phyloP scores from a whole-genome alignment of 2,329 filamentous ascomycete genomes.

The Dissoconium aciculare region DNA sequence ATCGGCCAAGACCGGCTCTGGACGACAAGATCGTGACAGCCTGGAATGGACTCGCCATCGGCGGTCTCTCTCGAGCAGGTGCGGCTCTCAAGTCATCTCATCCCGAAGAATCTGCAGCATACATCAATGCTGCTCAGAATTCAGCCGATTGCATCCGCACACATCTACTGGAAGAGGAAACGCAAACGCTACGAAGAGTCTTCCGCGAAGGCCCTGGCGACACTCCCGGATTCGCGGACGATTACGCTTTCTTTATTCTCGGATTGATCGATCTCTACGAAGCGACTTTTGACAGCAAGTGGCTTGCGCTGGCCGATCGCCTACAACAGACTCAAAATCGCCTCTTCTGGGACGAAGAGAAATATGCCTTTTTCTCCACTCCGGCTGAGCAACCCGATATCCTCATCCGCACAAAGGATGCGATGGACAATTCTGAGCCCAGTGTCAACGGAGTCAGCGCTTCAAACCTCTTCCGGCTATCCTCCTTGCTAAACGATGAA shows the following conservation, averaged over 20 bases:
- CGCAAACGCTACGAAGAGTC: slow-evolving; percentile 54
- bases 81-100: slow-evolving; percentile 49
- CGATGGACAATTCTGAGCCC: slow-evolving; percentile 83
- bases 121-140: slow-evolving; percentile 49
- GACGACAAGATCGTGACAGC: slow-evolving; percentile 80
- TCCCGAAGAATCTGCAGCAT: slow-evolving; percentile 31
- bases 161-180: slow-evolving; percentile 53
- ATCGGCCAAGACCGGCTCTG: slow-evolving; percentile 59
- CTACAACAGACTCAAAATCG: slow-evolving; percentile 63
- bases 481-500: slow-evolving; percentile 51
- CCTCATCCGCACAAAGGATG: slow-evolving; percentile 80
- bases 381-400: slow-evolving; percentile 47
- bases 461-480: slow-evolving; percentile 71
- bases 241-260: slow-evolving; percentile 79
- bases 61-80: slow-evolving; percentile 62
- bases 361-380: slow-evolving; percentile 58
- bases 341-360: slow-evolving; percentile 57
- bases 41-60: slow-evolving; percentile 81
- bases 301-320: slow-evolving; percentile 65
- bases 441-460: slow-evolving; percentile 82
- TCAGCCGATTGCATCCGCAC: slow-evolving; percentile 58
- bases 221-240: slow-evolving; percentile 69
- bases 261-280: slow-evolving; percentile 76
- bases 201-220: slow-evolving; percentile 54
- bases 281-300: slow-evolving; percentile 59